These are phyloP conservation scores for Phytopythium kandeliae DNA, from an alignment of 352 stramenopile genomes.

Conservation along the genomic window DNA sequence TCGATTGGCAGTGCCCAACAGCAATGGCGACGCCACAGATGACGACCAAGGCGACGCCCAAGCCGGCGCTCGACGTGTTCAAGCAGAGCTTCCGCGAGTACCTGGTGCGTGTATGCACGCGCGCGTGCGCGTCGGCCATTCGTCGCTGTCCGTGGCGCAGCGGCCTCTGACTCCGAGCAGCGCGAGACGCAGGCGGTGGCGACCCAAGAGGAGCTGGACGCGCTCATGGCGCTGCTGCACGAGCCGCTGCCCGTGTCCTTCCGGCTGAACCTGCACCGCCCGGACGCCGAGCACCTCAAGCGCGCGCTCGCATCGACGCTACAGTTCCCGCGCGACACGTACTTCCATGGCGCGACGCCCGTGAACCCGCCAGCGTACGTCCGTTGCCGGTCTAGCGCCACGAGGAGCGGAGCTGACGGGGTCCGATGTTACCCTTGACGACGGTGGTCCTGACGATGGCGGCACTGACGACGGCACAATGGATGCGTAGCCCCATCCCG, in stretches of 20 bases:
- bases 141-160: too few relatives aligned
- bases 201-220: constrained; percentile 40
- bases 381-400: too few relatives aligned
- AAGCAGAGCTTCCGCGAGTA: constrained; percentile 85
- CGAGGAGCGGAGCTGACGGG: too few relatives aligned
- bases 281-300: constrained; percentile 47
- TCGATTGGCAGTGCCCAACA: too few relatives aligned
- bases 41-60: too few relatives aligned
- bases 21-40: too few relatives aligned
- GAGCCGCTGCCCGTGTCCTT: constrained; percentile 77
- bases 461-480: too few relatives aligned
- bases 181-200: constrained; percentile 52
- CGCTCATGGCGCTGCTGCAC: constrained; percentile 71
- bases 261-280: constrained; percentile 71
- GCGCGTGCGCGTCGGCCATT: too few relatives aligned
- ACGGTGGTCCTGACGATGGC: too few relatives aligned
- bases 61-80: constrained; percentile 63
- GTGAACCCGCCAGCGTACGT: constrained; percentile 60
- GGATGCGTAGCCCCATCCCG: constrained; percentile 40
- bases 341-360: constrained; percentile 39
- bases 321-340: constrained; percentile 54
- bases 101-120: constrained; percentile 13
- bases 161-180: constrained; percentile 12
- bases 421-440: too few relatives aligned
- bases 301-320: constrained; percentile 33